Percentiles rank a stretch among this genome's conserved stretches.
phyloP scores from a whole-genome alignment of 306 rosid genomes.

The Adenanthera pavonina region DNA sequence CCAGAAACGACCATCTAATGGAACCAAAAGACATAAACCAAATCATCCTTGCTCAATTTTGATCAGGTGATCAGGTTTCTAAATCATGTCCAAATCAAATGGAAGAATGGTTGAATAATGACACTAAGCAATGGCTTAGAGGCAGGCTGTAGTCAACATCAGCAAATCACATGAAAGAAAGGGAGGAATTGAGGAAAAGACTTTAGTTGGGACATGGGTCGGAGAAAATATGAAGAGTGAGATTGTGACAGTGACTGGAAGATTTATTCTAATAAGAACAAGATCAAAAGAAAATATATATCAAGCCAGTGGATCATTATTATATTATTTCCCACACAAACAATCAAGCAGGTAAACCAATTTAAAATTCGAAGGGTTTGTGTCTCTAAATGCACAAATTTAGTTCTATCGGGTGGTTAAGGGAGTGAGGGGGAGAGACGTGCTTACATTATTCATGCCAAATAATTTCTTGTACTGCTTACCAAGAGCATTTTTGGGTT shows the following conservation, averaged over 20 bases:
- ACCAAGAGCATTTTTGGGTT: conserved; percentile 87
- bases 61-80: neutral
- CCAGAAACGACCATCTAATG: neutral
- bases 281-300: conserved; percentile 16
- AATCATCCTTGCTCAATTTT: neutral
- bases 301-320: neutral
- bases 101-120: conserved; percentile 23
- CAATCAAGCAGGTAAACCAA: conserved; percentile 1
- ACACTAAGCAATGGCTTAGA: neutral
- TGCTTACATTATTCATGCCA: conserved; percentile 79
- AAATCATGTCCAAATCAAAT: conserved; percentile 9
- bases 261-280: neutral
- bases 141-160: conserved; percentile 7
- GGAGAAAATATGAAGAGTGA: conserved; percentile 11
- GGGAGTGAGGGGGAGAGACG: conserved; percentile 15
- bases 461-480: conserved; percentile 89
- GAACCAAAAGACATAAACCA: conserved; percentile 1
- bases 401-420: neutral
- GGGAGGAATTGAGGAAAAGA: neutral
- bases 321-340: conserved; percentile 15
- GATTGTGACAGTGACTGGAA: neutral
- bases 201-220: neutral
- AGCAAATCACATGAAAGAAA: conserved; percentile 9
- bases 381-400: conserved; percentile 14
- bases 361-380: conserved; percentile 3